phyloP scores from a whole-genome alignment of 2,329 filamentous ascomycete genomes.

The Penicillium decumbens region DNA sequence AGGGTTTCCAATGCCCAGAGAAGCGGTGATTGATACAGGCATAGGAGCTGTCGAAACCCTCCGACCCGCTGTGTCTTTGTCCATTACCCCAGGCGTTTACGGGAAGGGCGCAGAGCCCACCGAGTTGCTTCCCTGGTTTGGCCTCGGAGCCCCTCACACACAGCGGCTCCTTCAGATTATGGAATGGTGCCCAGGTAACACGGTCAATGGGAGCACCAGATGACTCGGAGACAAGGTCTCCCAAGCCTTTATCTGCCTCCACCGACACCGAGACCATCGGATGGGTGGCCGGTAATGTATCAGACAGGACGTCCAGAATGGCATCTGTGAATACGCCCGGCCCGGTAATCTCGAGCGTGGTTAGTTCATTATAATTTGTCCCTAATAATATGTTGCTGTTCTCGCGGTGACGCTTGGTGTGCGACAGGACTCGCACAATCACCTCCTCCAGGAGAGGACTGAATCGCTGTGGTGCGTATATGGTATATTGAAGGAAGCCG shows the following conservation, averaged over 20 bases:
- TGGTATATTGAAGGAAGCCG: constrained; percentile 33
- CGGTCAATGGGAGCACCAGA: constrained; percentile 14
- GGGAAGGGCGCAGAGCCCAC: constrained; percentile 83
- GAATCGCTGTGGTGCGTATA: constrained; percentile 35
- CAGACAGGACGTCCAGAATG: constrained; percentile 29
- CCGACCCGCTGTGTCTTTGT: constrained; percentile 31
- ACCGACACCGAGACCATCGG: constrained; percentile 23
- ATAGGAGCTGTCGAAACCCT: constrained; percentile 24
- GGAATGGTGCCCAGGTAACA: constrained; percentile 36
- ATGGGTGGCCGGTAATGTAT: constrained; percentile 26
- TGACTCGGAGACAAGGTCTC: constrained; percentile 15
- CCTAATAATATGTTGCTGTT: constrained; percentile 11
- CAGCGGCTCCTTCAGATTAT: constrained; percentile 22
- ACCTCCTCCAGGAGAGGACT: constrained; percentile 31
- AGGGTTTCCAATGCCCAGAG: constrained; percentile 34
- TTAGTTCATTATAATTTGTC: constrained; percentile 24
- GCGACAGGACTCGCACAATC: constrained; percentile 31
- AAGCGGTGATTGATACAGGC: constrained; percentile 36
- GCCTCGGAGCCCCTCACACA: constrained; percentile 25
- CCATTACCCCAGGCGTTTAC: constrained; percentile 56
- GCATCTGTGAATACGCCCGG: constrained; percentile 35
- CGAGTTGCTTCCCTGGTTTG: constrained; percentile 55
- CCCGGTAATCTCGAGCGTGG: constrained; percentile 31
- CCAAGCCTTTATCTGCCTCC: constrained; percentile 19
- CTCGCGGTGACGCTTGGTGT: constrained; percentile 27